Evolutionary conservation across 352 stramenopile species (phyloP).

Genomic region (Phytopythium chamaehyphon): DNA sequence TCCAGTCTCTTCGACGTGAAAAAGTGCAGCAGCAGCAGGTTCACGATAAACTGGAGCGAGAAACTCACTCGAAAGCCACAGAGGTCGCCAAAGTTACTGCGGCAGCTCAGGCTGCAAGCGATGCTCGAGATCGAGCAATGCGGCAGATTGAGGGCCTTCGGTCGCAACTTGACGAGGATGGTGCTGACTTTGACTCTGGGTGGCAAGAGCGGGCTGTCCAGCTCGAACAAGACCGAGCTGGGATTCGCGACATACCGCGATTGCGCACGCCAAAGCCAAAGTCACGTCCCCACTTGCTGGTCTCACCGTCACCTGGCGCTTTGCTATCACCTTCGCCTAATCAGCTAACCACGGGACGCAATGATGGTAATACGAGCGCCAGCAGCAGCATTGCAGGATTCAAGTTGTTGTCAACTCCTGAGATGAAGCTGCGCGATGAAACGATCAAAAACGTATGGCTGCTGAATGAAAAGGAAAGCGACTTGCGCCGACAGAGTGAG

Average conservation of each 20-base stretch:
- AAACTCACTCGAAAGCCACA: slow-evolving; percentile 80
- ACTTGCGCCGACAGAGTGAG: slow-evolving; percentile 69
- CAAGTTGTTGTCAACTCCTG: slow-evolving; percentile 56
- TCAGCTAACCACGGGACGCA: slow-evolving; percentile 9
- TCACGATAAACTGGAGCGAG: slow-evolving; percentile 74
- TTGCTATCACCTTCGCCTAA: slow-evolving; percentile 11
- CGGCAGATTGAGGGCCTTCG: slow-evolving; percentile 74
- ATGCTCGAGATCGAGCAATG: slow-evolving; percentile 82
- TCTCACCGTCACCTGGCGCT: slow-evolving; percentile 13
- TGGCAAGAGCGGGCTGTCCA: slow-evolving; percentile 83
- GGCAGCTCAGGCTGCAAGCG: slow-evolving; percentile 75
- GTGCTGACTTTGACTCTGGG: slow-evolving; percentile 78
- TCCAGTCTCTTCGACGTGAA: slow-evolving; percentile 72
- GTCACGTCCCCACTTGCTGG: slow-evolving; percentile 30
- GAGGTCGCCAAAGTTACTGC: slow-evolving; percentile 76
- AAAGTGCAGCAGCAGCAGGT: slow-evolving; percentile 76
- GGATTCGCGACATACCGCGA: slow-evolving; percentile 71
- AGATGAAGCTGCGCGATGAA: slow-evolving; percentile 71
- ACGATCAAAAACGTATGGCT: slow-evolving; percentile 74
- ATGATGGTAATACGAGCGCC: slow-evolving; percentile 10
- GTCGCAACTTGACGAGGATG: slow-evolving; percentile 73
- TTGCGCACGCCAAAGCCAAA: slow-evolving; percentile 59
- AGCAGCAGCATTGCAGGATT: slow-evolving; percentile 21
- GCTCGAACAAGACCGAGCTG: slow-evolving; percentile 80
- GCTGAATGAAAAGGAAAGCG: slow-evolving; percentile 71